These are phyloP conservation scores for Hylodesmum podocarpum DNA, from an alignment of 306 rosid genomes.

Conservation along the genomic window DNA sequence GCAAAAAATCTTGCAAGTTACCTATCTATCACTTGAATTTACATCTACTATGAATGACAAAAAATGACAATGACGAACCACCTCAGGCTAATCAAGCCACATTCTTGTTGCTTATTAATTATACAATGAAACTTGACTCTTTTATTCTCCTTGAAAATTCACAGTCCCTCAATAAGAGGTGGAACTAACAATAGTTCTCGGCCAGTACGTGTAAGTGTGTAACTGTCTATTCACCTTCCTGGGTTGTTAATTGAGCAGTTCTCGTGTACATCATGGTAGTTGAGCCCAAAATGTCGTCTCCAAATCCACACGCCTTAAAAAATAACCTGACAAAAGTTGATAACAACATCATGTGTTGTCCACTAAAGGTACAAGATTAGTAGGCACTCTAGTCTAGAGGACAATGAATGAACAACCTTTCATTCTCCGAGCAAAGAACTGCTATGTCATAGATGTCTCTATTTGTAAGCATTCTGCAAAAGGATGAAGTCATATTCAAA, in stretches of 20 bases:
- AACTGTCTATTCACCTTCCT: constrained; percentile 39
- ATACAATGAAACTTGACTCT: constrained; percentile 12
- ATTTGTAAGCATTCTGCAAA: constrained; percentile 62
- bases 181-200: constrained; percentile 55
- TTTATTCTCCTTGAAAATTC: constrained; percentile 18
- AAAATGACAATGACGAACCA: constrained; percentile 4
- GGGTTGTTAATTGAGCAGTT: constrained; percentile 33
- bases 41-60: constrained; percentile 16
- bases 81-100: neutral
- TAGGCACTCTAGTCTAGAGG: constrained; percentile 20
- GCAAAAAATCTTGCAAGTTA: neutral
- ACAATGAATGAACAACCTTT: constrained; percentile 50
- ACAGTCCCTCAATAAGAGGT: constrained; percentile 34
- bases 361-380: neutral
- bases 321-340: constrained; percentile 53
- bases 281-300: constrained; percentile 66
- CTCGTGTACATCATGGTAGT: constrained; percentile 74
- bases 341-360: constrained; percentile 19
- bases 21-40: neutral
- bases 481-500: neutral
- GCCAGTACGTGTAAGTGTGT: constrained; percentile 45
- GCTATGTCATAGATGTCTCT: constrained; percentile 52
- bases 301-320: constrained; percentile 85
- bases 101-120: constrained; percentile 2
- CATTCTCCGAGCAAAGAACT: constrained; percentile 68